Base-by-base conservation (phyloP, 208 protist species). In the Wallacemonas sp. region DNA sequence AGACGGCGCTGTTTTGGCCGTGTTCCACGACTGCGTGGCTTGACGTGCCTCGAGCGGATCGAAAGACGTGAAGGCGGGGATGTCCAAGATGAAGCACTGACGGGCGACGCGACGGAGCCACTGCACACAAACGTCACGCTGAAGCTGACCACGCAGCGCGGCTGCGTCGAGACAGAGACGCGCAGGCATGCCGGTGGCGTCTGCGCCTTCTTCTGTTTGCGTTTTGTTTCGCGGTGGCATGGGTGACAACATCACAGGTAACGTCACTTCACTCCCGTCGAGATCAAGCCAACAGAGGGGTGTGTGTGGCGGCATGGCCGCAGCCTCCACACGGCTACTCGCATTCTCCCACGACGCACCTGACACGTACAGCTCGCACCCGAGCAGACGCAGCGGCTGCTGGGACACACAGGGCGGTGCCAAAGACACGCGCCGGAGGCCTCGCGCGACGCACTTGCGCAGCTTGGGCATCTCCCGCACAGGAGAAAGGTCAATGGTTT, bases 361-460 rank as follows among this genome's bases (percentile, higher is more conserved):
- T 14, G 44, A 8, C 9, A 49, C 17, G 9, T 9, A 9, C 44
- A 49, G 9, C 44, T 49, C 17, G 44, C 44, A 26, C 44, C 5
- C 44, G 44, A 22, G n/a, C n/a, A n/a, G n/a, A n/a, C n/a, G n/a
- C n/a, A n/a, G n/a, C n/a, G n/a, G n/a, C n/a, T n/a, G n/a, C n/a
- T n/a, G n/a, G n/a, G n/a, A n/a, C n/a, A n/a, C n/a, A n/a, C n/a
- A n/a, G n/a, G 51, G 51, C 3, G 51, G 14, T 11, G 51, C 21
- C n/a, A 58, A 58, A n/a, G 9, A 42, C 4, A 27, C 31, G 14
- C 51, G 51, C 30, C 41, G 15, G 14, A 58, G 26, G 9, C 51
- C 51, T 14, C 51, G 26, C 28, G n/a, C 51, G 51, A 58, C 51
- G 28, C 33, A 31, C 51, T 58, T 58, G 12, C 31, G 51, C 12